phyloP scores from a whole-genome alignment of 768 basidiomycete genomes.

The Termitomyces sp. region DNA sequence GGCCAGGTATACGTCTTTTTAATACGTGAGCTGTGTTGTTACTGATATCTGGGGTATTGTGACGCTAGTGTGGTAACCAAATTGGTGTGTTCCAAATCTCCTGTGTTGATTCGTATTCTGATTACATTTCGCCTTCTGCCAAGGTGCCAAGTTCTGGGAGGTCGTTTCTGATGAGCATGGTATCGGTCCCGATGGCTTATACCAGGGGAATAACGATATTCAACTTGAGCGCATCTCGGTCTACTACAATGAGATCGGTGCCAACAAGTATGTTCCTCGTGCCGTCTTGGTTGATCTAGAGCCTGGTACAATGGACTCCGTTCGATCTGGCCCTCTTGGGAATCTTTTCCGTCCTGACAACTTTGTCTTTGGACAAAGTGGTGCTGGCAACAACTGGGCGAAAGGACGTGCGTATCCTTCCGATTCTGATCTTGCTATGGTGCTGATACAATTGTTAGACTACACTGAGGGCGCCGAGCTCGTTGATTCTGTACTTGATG shows the following conservation, averaged over 20 bases:
- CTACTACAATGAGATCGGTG: constrained; percentile 96
- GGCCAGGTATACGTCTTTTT: constrained; percentile 70
- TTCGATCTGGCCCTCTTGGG: constrained; percentile 88
- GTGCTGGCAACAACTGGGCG: constrained; percentile 99
- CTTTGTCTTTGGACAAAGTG: constrained; percentile 97
- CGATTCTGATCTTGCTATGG: background rate
- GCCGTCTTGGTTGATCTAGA: constrained; percentile 97
- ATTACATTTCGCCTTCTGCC: constrained; percentile 15
- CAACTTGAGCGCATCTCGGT: constrained; percentile 98
- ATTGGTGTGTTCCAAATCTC: constrained; percentile 64
- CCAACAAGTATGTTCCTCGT: constrained; percentile 97
- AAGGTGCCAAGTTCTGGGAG: constrained; percentile 97
- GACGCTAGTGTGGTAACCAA: constrained; percentile 92
- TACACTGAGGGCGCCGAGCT: constrained; percentile 98
- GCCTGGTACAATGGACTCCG: constrained; percentile 94
- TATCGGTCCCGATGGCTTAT: constrained; percentile 88
- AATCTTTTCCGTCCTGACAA: constrained; percentile 96
- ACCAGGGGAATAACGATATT: constrained; percentile 91
- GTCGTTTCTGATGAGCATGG: constrained; percentile 98
- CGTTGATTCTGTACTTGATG: constrained; percentile 96
- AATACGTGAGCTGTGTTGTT: background rate
- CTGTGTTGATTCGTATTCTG: constrained; percentile 18
- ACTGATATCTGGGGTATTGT: constrained; percentile 28
- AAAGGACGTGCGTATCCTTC: constrained; percentile 83
- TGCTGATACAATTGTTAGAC: constrained; percentile 38